These are phyloP conservation scores for Euphorbia peplus DNA, from an alignment of 345 rosid species.

Conservation along the genomic window DNA sequence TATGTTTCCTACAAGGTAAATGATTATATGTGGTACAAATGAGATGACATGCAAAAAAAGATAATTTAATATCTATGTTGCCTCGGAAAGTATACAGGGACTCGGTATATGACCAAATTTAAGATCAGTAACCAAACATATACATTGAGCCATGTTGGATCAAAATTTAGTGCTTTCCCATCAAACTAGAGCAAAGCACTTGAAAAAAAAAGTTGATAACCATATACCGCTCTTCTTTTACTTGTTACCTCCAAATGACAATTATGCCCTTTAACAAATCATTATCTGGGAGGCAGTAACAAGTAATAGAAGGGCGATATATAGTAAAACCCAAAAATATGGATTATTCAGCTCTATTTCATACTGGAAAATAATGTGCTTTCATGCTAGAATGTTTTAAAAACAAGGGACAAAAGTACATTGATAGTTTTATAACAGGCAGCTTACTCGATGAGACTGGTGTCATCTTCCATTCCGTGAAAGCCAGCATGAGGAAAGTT, in stretches of 20 bases:
- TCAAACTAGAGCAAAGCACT: neutral
- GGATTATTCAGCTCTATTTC: neutral
- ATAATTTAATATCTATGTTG: too few species aligned
- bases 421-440: neutral
- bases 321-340: slow-evolving; percentile 1
- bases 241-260: too few species aligned
- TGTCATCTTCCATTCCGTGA: slow-evolving; percentile 37
- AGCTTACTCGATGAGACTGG: slow-evolving; percentile 29
- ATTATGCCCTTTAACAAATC: too few species aligned
- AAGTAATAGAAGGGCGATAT: too few species aligned
- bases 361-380: neutral
- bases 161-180: too few species aligned
- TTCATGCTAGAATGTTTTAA: neutral
- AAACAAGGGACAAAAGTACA: neutral
- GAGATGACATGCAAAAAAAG: neutral
- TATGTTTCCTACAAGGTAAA: neutral
- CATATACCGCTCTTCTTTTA: too few species aligned
- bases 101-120: neutral
- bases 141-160: neutral
- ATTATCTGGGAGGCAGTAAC: too few species aligned
- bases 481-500: slow-evolving; percentile 74
- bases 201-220: too few species aligned
- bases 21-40: neutral
- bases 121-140: neutral
- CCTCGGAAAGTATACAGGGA: neutral